These are phyloP conservation scores for Suillus subalutaceus DNA, from an alignment of 768 basidiomycete species.

Conservation along the genomic window DNA sequence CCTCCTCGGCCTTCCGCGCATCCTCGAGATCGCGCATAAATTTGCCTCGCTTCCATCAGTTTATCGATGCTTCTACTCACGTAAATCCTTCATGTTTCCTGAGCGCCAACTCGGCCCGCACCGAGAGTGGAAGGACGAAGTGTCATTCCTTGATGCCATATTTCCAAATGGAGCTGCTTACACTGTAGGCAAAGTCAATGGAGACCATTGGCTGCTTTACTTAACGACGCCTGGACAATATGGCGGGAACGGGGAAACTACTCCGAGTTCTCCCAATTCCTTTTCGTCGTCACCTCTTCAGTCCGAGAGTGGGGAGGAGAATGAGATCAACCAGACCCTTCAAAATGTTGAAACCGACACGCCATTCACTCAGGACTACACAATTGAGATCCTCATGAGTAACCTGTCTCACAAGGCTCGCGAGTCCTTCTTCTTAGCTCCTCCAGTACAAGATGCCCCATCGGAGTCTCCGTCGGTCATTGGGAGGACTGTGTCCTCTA, in stretches of 20 bases:
- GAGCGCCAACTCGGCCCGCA: slow-evolving; percentile 94
- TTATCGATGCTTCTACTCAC: slow-evolving; percentile 94
- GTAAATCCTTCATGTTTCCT: slow-evolving; percentile 99
- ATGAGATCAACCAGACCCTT: slow-evolving; percentile 13
- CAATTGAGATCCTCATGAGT: slow-evolving; percentile 98
- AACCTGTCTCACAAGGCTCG: slow-evolving; percentile 78
- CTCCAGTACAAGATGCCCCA: slow-evolving; percentile 57
- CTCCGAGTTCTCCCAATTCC: slow-evolving; percentile 23
- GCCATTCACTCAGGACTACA: slow-evolving; percentile 68
- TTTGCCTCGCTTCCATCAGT: slow-evolving; percentile 70
- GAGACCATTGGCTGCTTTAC: slow-evolving; percentile 98
- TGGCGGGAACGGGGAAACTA: slow-evolving; percentile 23
- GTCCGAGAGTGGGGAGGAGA: slow-evolving; percentile 16
- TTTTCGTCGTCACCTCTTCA: slow-evolving; percentile 19
- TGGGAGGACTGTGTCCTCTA: slow-evolving; percentile 54
- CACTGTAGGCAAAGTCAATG: slow-evolving; percentile 96
- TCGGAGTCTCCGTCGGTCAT: slow-evolving; percentile 32
- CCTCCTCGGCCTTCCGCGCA: slow-evolving; percentile 90
- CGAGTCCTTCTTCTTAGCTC: slow-evolving; percentile 70
- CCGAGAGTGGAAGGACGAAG: slow-evolving; percentile 91
- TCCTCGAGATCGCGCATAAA: slow-evolving; percentile 86
- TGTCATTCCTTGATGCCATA: slow-evolving; percentile 87
- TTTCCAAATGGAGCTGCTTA: slow-evolving; percentile 92
- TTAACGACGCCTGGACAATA: slow-evolving; percentile 64
- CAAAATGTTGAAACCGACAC: slow-evolving; percentile 19